These are phyloP conservation scores for Exophiala phaeomuriformis DNA, from an alignment of 2,329 filamentous ascomycete species.

Conservation along the genomic window DNA sequence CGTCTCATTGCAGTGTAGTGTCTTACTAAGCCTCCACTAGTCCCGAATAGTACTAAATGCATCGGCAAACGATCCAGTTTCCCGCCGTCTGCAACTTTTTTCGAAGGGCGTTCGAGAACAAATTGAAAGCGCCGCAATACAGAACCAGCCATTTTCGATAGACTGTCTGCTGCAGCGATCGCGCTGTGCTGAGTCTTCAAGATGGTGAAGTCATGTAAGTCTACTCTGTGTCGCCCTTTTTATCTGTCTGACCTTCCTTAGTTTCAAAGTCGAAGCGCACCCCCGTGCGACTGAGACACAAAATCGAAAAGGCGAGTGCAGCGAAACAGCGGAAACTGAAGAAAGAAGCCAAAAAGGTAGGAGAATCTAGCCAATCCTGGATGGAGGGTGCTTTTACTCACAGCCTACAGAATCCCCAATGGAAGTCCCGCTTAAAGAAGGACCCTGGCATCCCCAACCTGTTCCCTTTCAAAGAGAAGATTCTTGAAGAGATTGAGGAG, in stretches of 20 bases:
- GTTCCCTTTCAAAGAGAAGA: conserved; percentile 95
- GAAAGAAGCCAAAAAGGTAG: conserved; percentile 77
- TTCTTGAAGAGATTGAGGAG: conserved; percentile 91
- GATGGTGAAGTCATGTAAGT: conserved; percentile 30
- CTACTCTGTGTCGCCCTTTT: background rate
- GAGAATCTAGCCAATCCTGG: background rate
- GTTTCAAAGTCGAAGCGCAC: conserved; percentile 93
- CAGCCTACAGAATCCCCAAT: conserved; percentile 69
- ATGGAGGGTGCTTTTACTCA: background rate
- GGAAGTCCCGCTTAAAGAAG: conserved; percentile 91
- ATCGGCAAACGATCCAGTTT: too few relatives aligned
- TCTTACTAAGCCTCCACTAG: too few relatives aligned
- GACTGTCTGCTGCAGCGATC: too few relatives aligned
- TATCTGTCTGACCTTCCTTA: conserved; percentile 34
- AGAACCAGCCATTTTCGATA: too few relatives aligned
- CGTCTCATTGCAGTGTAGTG: too few relatives aligned
- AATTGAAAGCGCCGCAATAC: background rate
- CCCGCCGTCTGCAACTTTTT: background rate
- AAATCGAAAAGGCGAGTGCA: conserved; percentile 86
- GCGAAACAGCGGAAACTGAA: conserved; percentile 85
- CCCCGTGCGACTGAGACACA: conserved; percentile 82
- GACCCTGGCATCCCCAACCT: conserved; percentile 95
- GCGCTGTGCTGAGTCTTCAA: conserved; percentile 1
- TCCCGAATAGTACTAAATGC: too few relatives aligned
- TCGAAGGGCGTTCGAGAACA: background rate